Evolutionary conservation across 164 flowering plant species (phyloP), one percentile per base, ranked within the genome.

Genomic region (Platanus orientalis): DNA sequence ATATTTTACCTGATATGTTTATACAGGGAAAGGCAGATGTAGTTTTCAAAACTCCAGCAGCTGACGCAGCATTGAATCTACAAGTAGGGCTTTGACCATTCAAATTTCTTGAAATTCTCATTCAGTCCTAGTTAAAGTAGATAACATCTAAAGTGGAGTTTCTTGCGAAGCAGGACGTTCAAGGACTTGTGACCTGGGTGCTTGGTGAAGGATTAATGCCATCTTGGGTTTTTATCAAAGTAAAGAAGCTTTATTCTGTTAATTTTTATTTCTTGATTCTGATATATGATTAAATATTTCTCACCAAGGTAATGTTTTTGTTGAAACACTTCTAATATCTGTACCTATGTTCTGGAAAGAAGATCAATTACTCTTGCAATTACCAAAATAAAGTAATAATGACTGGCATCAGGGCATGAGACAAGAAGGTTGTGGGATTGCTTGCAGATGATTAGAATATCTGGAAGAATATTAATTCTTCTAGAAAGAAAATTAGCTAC

Each of bases 141-240:
- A 21, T n/a, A 60, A 19, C 36, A 26, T 44, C 29, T 47, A 63
- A 30, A 16, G 47, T 51, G 19, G 53, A 26, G 29, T 68, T 69
- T 63, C 19, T 67, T 63, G 26, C 76, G 48, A n/a, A 57, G 62
- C 84, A 94, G 99, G 97, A 95, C 60, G 77, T 95, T 70, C 99
- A 95, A 78, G 97, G 92, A 32, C 94, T 95, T 72, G 89, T 87
- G 23, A 88, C 89, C 17, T 95, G 99, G 99, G 97, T 95, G 40
- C 94, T 91, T 78, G 94, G 83, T 55, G 97, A 95, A 59, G 99
- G 97, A 12, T 75, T 78, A 70, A 88, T 88, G 97, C 99, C 97
- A 7, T 81, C 97, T 13, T 95, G 97, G 99, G 80, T 81, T 36
- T 92, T 95, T 74, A 80, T 95, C 45, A 89, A 91, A 76, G 99